phyloP scores from a whole-genome alignment of 73 alveolate genomes.

The Urostyla sp. region DNA sequence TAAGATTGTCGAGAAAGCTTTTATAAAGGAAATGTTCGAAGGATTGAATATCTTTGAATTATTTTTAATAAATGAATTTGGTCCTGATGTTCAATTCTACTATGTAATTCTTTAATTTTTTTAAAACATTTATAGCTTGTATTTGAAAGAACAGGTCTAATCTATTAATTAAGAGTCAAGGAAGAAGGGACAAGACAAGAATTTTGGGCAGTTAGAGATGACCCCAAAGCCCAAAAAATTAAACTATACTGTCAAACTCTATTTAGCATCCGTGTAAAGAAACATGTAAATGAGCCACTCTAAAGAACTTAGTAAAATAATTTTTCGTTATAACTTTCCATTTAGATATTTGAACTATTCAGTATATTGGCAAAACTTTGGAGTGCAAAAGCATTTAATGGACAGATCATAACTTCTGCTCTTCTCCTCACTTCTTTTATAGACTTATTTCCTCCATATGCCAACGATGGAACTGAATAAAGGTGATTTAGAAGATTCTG shows the following conservation, averaged over 20 bases:
- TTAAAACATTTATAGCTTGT: slow-evolving; percentile 9
- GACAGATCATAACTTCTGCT: slow-evolving; percentile 53
- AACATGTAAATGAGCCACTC: slow-evolving; percentile 35
- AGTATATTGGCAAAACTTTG: background rate
- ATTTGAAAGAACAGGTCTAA: slow-evolving; percentile 50
- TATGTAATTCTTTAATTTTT: slow-evolving; percentile 13
- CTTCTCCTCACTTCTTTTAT: slow-evolving; percentile 41
- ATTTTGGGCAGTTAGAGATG: slow-evolving; percentile 58
- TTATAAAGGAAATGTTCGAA: slow-evolving; percentile 22
- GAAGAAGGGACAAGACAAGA: slow-evolving; percentile 53
- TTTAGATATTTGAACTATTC: too few relatives aligned
- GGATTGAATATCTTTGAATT: slow-evolving; percentile 26
- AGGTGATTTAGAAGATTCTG: slow-evolving; percentile 51
- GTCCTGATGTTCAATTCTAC: slow-evolving; percentile 21
- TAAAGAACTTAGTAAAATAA: too few relatives aligned
- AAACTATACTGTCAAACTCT: slow-evolving; percentile 58
- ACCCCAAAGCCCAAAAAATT: slow-evolving; percentile 19
- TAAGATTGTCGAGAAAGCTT: slow-evolving; percentile 37
- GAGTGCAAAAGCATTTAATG: background rate
- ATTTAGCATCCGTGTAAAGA: slow-evolving; percentile 46
- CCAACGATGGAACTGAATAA: slow-evolving; percentile 60
- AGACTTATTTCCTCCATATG: slow-evolving; percentile 36
- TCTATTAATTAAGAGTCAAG: slow-evolving; percentile 38
- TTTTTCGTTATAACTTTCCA: too few relatives aligned
- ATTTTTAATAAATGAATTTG: slow-evolving; percentile 28